Base-by-base conservation (phyloP, 78 protist species). In the Capsaspora owczarzaki region DNA sequence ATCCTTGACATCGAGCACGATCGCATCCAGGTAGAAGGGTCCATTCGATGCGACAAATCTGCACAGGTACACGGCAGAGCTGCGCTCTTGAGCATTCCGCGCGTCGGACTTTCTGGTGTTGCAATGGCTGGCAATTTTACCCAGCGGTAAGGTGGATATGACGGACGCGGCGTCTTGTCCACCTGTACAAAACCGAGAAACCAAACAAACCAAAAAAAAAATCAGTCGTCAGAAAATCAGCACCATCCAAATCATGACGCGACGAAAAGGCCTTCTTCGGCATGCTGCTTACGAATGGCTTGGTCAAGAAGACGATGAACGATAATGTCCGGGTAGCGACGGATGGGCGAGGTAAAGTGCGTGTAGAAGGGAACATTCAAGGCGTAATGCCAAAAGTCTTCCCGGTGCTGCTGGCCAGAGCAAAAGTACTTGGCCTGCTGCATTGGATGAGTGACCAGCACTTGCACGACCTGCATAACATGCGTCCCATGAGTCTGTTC, bases 261-360 rank as follows among this genome's bases (percentile, higher is more conserved):
- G n/a, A n/a, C n/a, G 35, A 16, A 56, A 56, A 25, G 29, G n/a
- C 35, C 12, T 29, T 29, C 2, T 1, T 33, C 1, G 70, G 40
- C 14, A 6, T 35, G 10, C 47, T 20, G 16, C 10, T 33, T 29
- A 5, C 6, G 14, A 35, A 80, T 1, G 1, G 90, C 76, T 25
- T 82, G 80, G 23, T 85, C 85, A 16, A 95, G 88, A 49, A 91
- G 70, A 4, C 98, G 82, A 66, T 95, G 98, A 27, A 94, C 98
- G 1, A 95, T 61, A 37, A 92, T 60, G 79, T 95, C 98, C 0
- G 98, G 87, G 74, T 93, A 90, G 6, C 93, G 79, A 29, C 99
- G 87, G 51, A 98, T 98, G 12, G 99, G 99, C 2, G 96, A 89
- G 0, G 99, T 98, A 86, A 98, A 98, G 81, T 98, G 99, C 29